Conservation (phyloP, 2,329 filamentous ascomycete species). For the Microdochium trichocladiopsis region DNA sequence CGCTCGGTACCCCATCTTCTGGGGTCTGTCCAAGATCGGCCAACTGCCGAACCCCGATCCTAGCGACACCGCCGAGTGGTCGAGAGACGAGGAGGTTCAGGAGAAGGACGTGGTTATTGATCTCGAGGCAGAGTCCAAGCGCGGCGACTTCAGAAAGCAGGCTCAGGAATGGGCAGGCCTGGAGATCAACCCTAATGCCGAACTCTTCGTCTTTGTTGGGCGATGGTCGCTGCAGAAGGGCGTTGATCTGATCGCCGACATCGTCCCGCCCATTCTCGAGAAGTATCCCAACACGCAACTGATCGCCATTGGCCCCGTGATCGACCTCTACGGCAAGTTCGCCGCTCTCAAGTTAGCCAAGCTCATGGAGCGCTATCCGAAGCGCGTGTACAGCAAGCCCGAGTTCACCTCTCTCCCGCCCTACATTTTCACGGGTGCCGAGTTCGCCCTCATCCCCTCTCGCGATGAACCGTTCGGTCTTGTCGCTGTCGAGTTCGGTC, state of each 20-base stretch:
- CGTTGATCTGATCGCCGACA: constrained; percentile 60
- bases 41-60: constrained; percentile 60
- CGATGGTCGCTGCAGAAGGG: constrained; percentile 66
- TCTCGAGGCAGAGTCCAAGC: constrained; percentile 41
- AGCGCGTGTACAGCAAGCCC: constrained; percentile 59
- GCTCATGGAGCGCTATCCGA: constrained; percentile 60
- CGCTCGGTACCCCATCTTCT: constrained; percentile 63
- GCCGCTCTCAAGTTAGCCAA: constrained; percentile 57
- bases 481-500: constrained; percentile 62
- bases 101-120: constrained; percentile 46
- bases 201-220: constrained; percentile 62
- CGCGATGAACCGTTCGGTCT: constrained; percentile 64
- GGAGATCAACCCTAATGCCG: constrained; percentile 51
- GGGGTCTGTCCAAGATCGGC: constrained; percentile 56
- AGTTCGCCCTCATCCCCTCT: constrained; percentile 62
- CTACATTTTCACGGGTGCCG: constrained; percentile 60
- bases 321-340: constrained; percentile 62
- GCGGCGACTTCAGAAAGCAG: constrained; percentile 48
- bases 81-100: constrained; percentile 35
- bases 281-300: constrained; percentile 52
- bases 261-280: constrained; percentile 57
- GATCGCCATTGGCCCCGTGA: constrained; percentile 57
- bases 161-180: constrained; percentile 63
- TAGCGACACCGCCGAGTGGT: constrained; percentile 56
- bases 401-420: constrained; percentile 62